A percentile compares a stretch with the other conserved stretches of the same genome.
Evolutionary conservation across 1,284 basidiomycete genomes (phyloP).

Genomic region (Puccinia coronata): DNA sequence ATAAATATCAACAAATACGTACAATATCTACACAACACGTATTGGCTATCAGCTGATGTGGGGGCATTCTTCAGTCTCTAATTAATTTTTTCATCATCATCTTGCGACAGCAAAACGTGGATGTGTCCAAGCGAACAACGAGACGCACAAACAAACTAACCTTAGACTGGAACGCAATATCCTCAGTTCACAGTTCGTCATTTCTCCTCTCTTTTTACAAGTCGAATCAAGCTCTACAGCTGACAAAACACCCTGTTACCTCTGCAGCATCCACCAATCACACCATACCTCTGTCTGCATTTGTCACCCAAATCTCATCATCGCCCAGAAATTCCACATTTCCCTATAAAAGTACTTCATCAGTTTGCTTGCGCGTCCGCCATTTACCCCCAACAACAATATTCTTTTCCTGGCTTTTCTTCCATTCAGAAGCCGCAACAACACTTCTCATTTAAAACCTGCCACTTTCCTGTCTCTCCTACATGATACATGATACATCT

Average conservation of each 20-base stretch:
- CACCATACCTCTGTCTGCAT: slow-evolving; percentile 8
- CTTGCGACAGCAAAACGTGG: slow-evolving; percentile 2
- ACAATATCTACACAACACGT: no score
- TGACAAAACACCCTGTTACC: not conserved
- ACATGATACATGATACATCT: no score
- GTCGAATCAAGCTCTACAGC: not conserved
- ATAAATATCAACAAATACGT: no score
- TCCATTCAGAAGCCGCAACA: not conserved
- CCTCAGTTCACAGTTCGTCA: slow-evolving; percentile 12
- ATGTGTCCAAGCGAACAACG: not conserved
- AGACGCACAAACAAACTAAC: not conserved
- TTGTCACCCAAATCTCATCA: slow-evolving; percentile 8
- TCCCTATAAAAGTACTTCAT: not conserved
- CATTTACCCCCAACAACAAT: no score
- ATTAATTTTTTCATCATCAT: not conserved
- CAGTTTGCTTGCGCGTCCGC: no score
- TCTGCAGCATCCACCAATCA: not conserved
- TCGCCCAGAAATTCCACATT: not conserved
- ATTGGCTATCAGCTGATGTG: no score
- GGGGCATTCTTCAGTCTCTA: no score
- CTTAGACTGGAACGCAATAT: not conserved
- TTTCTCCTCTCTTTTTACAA: not conserved
- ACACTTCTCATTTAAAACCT: not conserved
- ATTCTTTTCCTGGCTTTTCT: not conserved
- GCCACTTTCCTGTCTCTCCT: not conserved